Percentiles rank a stretch among this genome's conserved stretches.
These are phyloP conservation scores for Sonneratia alba DNA, from an alignment of 345 rosid species.

Conservation along the genomic window DNA sequence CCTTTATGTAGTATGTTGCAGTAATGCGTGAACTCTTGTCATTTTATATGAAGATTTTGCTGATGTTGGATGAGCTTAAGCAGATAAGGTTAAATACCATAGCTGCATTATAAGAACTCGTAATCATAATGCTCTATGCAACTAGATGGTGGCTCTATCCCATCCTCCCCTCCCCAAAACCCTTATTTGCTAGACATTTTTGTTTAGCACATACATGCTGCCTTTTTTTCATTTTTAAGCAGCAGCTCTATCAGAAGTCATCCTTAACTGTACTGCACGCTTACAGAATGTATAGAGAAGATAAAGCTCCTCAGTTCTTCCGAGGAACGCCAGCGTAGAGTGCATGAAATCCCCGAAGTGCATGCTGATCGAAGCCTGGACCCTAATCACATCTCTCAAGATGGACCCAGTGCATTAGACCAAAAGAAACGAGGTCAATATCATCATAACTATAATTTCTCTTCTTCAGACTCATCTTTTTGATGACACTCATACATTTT, in stretches of 20 bases:
- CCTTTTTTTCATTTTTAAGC: neutral
- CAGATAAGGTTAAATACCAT: neutral
- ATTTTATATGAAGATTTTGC: neutral
- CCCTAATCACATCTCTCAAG: slow-evolving; percentile 36
- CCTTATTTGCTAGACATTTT: neutral
- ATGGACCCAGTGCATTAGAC: slow-evolving; percentile 29
- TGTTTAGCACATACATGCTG: neutral
- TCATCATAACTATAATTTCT: slow-evolving; percentile 5
- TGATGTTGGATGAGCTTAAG: neutral
- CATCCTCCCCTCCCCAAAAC: neutral
- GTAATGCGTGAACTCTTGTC: neutral
- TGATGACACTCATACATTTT: neutral
- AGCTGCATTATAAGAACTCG: neutral
- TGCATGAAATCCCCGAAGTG: slow-evolving; percentile 51
- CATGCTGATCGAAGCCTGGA: slow-evolving; percentile 57
- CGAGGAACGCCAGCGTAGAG: slow-evolving; percentile 57
- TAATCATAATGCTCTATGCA: neutral
- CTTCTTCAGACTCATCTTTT: neutral
- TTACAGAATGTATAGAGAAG: slow-evolving; percentile 72
- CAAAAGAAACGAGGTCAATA: slow-evolving; percentile 43
- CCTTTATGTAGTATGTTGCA: slow-evolving; percentile 31
- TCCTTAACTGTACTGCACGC: slow-evolving; percentile 72
- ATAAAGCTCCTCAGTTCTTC: slow-evolving; percentile 64
- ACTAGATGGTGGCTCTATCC: neutral
- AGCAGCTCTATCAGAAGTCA: neutral